Conservation (phyloP, 305 asterid species). For the Ruellia speciosa region DNA sequence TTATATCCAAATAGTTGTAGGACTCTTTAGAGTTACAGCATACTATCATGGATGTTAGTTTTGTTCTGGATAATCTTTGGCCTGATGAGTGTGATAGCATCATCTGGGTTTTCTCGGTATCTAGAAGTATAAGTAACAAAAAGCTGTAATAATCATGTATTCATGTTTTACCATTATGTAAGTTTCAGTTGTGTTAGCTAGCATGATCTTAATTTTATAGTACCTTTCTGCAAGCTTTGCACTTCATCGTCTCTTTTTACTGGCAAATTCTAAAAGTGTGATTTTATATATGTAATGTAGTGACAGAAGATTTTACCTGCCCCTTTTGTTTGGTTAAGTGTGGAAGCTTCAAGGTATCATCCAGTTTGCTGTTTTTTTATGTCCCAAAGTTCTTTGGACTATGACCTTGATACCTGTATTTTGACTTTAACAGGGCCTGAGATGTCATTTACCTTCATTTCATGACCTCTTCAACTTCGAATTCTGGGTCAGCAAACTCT, state of each 20-base stretch:
- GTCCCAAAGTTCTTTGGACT: slow-evolving; percentile 16
- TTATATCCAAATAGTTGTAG: neutral
- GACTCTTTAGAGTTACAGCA: neutral
- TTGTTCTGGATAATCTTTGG: neutral
- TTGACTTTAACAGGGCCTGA: slow-evolving; percentile 61
- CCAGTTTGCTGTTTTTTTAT: slow-evolving; percentile 23
- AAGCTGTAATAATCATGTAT: neutral
- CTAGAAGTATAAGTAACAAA: neutral
- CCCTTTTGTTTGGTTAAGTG: slow-evolving; percentile 98
- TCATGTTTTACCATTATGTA: neutral
- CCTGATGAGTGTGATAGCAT: neutral
- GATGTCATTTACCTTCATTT: slow-evolving; percentile 69
- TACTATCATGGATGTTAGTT: slow-evolving; percentile 1
- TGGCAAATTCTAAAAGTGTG: slow-evolving; percentile 30
- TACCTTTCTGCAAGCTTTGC: slow-evolving; percentile 15
- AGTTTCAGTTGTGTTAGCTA: slow-evolving; percentile 7
- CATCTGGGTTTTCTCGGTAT: neutral
- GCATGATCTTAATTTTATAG: slow-evolving; percentile 11
- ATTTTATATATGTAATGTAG: slow-evolving; percentile 40
- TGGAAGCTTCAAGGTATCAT: slow-evolving; percentile 84
- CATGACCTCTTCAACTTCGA: slow-evolving; percentile 95
- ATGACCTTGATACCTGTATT: slow-evolving; percentile 25
- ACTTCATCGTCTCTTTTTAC: slow-evolving; percentile 20
- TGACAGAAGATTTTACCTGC: slow-evolving; percentile 96
- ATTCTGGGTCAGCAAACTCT: slow-evolving; percentile 83